phyloP scores from a whole-genome alignment of 371 early-diverging fungal genomes.

The Saksenaea oblongispora region DNA sequence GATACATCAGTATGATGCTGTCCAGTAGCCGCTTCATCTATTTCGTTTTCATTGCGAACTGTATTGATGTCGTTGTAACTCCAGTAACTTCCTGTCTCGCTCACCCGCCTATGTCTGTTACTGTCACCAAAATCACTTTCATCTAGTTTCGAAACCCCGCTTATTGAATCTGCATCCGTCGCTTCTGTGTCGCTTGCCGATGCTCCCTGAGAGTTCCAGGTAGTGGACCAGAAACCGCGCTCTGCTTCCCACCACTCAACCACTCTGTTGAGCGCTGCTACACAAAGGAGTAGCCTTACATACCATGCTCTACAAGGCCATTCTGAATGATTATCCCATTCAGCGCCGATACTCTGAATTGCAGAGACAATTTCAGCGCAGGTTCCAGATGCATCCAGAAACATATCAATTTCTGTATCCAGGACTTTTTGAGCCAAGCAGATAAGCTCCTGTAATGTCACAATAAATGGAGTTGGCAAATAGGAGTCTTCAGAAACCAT shows the following conservation, averaged over 20 bases:
- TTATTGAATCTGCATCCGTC: constrained; percentile 27
- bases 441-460: constrained; percentile 60
- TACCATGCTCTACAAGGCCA: constrained; percentile 66
- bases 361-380: constrained; percentile 52
- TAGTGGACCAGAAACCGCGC: constrained; percentile 44
- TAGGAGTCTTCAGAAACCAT: constrained; percentile 62
- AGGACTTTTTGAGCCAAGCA: constrained; percentile 56
- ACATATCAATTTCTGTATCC: constrained; percentile 55
- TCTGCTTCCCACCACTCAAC: constrained; percentile 69
- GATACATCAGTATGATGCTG: background rate
- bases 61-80: background rate
- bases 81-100: constrained; percentile 5
- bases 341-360: constrained; percentile 47
- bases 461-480: constrained; percentile 61
- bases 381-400: constrained; percentile 49
- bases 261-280: constrained; percentile 62
- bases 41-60: constrained; percentile 1
- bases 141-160: constrained; percentile 23
- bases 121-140: constrained; percentile 17
- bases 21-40: background rate
- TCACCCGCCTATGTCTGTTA: background rate
- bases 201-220: background rate
- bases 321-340: constrained; percentile 57
- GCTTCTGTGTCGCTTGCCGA: constrained; percentile 24
- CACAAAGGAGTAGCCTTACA: constrained; percentile 54